Evolutionary conservation across 1,284 basidiomycete species (phyloP), one percentile per base, ranked within the genome.

Genomic region (Ustilago curta): DNA sequence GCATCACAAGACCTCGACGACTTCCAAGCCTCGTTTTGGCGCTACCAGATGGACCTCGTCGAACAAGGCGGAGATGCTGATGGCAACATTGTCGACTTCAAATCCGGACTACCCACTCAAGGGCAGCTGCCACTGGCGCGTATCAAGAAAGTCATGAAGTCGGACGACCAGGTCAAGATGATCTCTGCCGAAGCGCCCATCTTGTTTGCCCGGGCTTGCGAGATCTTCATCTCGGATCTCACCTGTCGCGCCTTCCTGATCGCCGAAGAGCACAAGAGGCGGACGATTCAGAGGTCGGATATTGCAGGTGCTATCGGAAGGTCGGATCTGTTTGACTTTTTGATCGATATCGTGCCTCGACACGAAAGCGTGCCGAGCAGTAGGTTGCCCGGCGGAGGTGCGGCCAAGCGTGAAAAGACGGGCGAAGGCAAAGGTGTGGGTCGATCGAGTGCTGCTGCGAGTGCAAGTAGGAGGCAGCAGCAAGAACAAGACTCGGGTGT

Each of bases 141-240:
- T 12, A 84, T 84, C 62, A 84, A 84, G 47, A 84, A 84, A 52
- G 83, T 84, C 45, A 84, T 84, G 83, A 84, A 84, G 68, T 77
- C 76, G 23, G 81, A 84, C 59, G 81, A 82, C 39, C 78, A 83
- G 47, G 81, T 84, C 60, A 83, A 83, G 79, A 83, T 84, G 81
- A 84, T 85, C 47, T 83, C 83, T 2, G 81, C 83, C 8, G 84
- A 85, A 49, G 83, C 83, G 31, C 81, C 82, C 8, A 83, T 85
- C 50, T 53, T 85, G 7, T 80, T 85, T 52, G 83, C 83, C 3
- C 52, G 83, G 25, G 83, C 82, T 3, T 85, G 84, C 61, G 84
- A 85, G 64, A 84, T 85, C 50, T 84, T 85, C 53, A 84, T 85
- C 57, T 79, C 83, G 4, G 84, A 85, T 49, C 68, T 84, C 31